Percentiles rank a stretch among this genome's conserved stretches.
These are phyloP conservation scores for Saussurea involucrata DNA, from an alignment of 129 eudicot genomes.

Conservation along the genomic window DNA sequence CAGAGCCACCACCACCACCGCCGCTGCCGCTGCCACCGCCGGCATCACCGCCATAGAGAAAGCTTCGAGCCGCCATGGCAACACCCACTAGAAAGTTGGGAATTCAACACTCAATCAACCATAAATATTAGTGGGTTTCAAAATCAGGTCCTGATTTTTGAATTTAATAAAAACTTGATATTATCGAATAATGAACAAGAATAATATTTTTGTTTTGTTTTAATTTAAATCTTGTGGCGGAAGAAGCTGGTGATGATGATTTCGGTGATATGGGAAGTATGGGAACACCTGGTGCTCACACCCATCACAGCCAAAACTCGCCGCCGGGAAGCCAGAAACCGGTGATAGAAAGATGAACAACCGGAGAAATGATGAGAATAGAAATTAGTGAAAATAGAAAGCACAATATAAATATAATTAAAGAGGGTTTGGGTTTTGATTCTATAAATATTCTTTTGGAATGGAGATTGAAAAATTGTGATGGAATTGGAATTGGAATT, in stretches of 20 bases:
- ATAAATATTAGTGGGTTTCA: slow-evolving; percentile 23
- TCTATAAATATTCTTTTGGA: background rate
- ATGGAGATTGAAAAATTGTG: background rate
- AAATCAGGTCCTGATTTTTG: background rate
- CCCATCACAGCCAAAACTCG: slow-evolving; percentile 53
- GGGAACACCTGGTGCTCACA: slow-evolving; percentile 69
- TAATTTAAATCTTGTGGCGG: slow-evolving; percentile 60
- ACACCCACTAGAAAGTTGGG: background rate
- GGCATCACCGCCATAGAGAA: slow-evolving; percentile 37
- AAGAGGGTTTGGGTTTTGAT: background rate
- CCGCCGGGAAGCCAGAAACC: slow-evolving; percentile 15
- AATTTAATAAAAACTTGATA: slow-evolving; percentile 5
- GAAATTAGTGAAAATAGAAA: background rate
- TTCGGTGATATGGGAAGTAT: slow-evolving; percentile 87
- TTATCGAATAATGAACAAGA: background rate
- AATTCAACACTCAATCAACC: slow-evolving; percentile 31
- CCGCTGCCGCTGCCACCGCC: background rate
- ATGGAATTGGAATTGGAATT: slow-evolving; percentile 6
- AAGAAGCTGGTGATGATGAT: slow-evolving; percentile 91
- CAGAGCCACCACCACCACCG: slow-evolving; percentile 7
- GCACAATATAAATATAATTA: too few species aligned
- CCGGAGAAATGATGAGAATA: background rate
- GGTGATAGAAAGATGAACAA: background rate
- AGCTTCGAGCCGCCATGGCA: slow-evolving; percentile 54
- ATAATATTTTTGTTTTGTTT: too few species aligned